Evolutionary conservation across 352 stramenopile species (phyloP).

Genomic region (Globisporangium apiculatum): DNA sequence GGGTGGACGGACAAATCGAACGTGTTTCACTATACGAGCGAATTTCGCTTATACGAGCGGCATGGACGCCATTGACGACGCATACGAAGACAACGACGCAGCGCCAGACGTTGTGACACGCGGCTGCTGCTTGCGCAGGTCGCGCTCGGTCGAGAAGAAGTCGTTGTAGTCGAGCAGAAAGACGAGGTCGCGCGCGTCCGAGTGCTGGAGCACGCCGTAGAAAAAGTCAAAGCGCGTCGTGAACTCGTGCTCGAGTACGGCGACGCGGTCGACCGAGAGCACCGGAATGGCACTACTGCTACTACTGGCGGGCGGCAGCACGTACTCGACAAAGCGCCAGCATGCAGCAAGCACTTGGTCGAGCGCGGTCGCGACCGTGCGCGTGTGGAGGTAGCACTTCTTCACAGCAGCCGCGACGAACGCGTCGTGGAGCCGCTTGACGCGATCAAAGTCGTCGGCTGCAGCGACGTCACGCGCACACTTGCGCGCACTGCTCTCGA

Average conservation of each 20-base stretch:
- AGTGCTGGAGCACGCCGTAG: constrained; percentile 53
- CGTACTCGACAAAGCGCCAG: constrained; percentile 70
- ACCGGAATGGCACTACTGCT: too few relatives aligned
- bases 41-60: too few relatives aligned
- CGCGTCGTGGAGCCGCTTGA: constrained; percentile 60
- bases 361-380: constrained; percentile 45
- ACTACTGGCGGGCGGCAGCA: constrained; percentile 11
- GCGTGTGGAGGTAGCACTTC: constrained; percentile 65
- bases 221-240: constrained; percentile 50
- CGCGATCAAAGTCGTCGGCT: constrained; percentile 55
- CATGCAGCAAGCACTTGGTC: constrained; percentile 55
- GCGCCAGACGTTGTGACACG: too few relatives aligned
- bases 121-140: constrained; percentile 21
- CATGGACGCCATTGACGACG: too few relatives aligned
- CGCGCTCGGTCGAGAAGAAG: constrained; percentile 45
- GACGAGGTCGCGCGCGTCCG: constrained; percentile 55
- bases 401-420: constrained; percentile 65
- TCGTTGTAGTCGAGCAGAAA: constrained; percentile 70
- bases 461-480: constrained; percentile 42
- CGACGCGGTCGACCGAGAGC: constrained; percentile 26
- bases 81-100: neutral
- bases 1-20: too few relatives aligned
- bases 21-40: too few relatives aligned
- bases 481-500: constrained; percentile 55
- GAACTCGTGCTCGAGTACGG: constrained; percentile 47